phyloP scores from a whole-genome alignment of 2,329 filamentous ascomycete genomes.

The Ceratocystis alfenasii region DNA sequence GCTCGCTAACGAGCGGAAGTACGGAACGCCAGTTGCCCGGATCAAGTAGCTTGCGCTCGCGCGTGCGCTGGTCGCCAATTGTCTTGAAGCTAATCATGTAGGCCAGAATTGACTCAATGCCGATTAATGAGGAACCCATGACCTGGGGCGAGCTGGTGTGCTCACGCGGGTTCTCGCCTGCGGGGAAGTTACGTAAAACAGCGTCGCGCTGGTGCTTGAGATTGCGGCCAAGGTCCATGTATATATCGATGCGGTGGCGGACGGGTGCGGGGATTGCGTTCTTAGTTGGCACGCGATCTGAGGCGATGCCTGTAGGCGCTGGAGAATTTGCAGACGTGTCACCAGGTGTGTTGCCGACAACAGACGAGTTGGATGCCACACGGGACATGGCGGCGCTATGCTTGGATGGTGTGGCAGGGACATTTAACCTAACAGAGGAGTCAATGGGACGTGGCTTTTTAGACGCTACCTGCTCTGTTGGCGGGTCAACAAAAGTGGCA shows the following conservation, averaged over 20 bases:
- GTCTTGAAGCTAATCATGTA: slow-evolving; percentile 45
- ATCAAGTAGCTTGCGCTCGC: slow-evolving; percentile 36
- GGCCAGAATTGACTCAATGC: slow-evolving; percentile 40
- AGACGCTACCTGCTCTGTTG: slow-evolving; percentile 19
- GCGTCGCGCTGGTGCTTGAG: slow-evolving; percentile 46
- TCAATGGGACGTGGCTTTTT: slow-evolving; percentile 20
- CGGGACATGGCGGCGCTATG: slow-evolving; percentile 14
- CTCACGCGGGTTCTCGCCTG: slow-evolving; percentile 23
- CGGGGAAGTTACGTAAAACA: slow-evolving; percentile 28
- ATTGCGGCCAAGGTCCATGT: slow-evolving; percentile 35
- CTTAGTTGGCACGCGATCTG: slow-evolving; percentile 9
- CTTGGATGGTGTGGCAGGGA: slow-evolving; percentile 19
- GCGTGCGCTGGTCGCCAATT: slow-evolving; percentile 34
- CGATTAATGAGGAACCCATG: slow-evolving; percentile 35
- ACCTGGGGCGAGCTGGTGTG: slow-evolving; percentile 24
- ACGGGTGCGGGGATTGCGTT: not conserved
- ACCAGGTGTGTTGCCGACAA: slow-evolving; percentile 10
- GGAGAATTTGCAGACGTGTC: slow-evolving; percentile 14
- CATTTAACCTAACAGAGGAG: slow-evolving; percentile 16
- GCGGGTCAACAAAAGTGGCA: slow-evolving; percentile 15
- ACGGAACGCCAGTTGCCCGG: slow-evolving; percentile 34
- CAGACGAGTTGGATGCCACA: slow-evolving; percentile 19
- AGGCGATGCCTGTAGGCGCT: not conserved
- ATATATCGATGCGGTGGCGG: slow-evolving; percentile 25
- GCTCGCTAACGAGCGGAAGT: slow-evolving; percentile 35